Conservation (phyloP, 2,329 filamentous ascomycete genomes). For the Sporothrix globosa region DNA sequence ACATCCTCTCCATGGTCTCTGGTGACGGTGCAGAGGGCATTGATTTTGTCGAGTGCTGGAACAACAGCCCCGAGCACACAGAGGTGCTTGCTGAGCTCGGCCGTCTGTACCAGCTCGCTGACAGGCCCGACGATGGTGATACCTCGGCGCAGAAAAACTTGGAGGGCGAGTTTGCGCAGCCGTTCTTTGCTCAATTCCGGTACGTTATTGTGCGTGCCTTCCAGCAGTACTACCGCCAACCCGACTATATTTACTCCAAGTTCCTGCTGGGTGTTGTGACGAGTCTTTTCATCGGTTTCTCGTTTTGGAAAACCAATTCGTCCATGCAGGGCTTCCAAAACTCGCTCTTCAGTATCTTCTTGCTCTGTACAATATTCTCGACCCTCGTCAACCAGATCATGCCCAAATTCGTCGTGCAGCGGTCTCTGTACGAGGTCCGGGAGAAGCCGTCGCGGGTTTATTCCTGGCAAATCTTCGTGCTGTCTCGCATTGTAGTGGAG, state of each 20-base stretch:
- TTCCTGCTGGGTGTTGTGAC: slow-evolving; percentile 52
- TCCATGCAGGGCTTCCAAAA: slow-evolving; percentile 60
- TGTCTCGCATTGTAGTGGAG: slow-evolving; percentile 67
- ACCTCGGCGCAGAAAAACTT: slow-evolving; percentile 46
- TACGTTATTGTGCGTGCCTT: slow-evolving; percentile 68
- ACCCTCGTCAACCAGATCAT: slow-evolving; percentile 63
- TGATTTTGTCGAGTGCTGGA: slow-evolving; percentile 30
- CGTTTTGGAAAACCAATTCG: slow-evolving; percentile 62
- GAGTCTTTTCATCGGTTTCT: slow-evolving; percentile 66
- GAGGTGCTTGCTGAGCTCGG: slow-evolving; percentile 69
- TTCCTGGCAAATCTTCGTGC: slow-evolving; percentile 67
- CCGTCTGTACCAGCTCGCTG: slow-evolving; percentile 25
- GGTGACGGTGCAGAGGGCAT: slow-evolving; percentile 49
- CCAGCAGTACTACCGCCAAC: slow-evolving; percentile 77
- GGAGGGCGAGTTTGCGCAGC: slow-evolving; percentile 66
- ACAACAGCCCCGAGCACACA: slow-evolving; percentile 57
- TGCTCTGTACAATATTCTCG: slow-evolving; percentile 65
- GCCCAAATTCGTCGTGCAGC: slow-evolving; percentile 68
- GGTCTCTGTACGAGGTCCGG: slow-evolving; percentile 67
- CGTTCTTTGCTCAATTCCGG: slow-evolving; percentile 62
- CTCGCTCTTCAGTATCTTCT: slow-evolving; percentile 62
- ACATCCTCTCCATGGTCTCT: slow-evolving; percentile 64
- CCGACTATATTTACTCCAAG: slow-evolving; percentile 76
- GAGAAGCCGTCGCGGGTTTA: slow-evolving; percentile 68
- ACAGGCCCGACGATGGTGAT: slow-evolving; percentile 46